Conservation (phyloP, 176 grass and related monocot genomes). For the Phyllostachys edulis region DNA sequence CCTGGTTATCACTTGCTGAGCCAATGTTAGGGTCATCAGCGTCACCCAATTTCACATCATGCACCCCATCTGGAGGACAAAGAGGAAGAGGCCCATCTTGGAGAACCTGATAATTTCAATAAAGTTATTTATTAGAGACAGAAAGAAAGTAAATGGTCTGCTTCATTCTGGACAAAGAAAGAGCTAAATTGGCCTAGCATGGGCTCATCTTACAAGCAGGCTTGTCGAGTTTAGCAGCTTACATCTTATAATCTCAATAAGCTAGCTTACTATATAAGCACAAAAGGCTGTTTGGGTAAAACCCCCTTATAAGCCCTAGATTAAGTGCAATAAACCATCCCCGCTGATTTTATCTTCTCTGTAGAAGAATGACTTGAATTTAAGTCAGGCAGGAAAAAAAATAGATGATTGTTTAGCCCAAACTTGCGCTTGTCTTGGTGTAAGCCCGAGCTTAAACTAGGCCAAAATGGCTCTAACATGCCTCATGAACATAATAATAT, state of each 20-base stretch:
- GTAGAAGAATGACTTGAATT: neutral
- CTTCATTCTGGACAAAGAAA: conserved; percentile 5
- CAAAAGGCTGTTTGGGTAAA: neutral
- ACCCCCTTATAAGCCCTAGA: neutral
- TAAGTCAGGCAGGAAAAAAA: neutral
- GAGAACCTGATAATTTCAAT: conserved; percentile 48
- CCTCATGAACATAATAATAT: neutral
- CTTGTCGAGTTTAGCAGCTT: neutral
- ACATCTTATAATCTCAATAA: conserved; percentile 2
- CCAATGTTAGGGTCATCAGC: conserved; percentile 51
- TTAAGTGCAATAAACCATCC: neutral
- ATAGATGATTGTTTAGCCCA: neutral
- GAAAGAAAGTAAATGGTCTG: conserved; percentile 6
- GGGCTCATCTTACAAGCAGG: neutral
- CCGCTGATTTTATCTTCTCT: neutral
- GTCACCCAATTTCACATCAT: conserved; percentile 84
- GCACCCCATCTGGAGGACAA: conserved; percentile 73
- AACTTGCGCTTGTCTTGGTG: neutral
- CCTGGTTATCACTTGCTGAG: conserved; percentile 55
- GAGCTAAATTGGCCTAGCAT: neutral
- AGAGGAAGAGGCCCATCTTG: conserved; percentile 63
- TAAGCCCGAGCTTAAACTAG: neutral
- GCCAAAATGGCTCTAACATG: neutral
- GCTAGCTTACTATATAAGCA: neutral
- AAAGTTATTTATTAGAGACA: conserved; percentile 9